A percentile compares a stretch with the other conserved stretches of the same genome.
These are phyloP conservation scores for Anthostomella pinea DNA, from an alignment of 2,329 filamentous ascomycete genomes.

Conservation along the genomic window DNA sequence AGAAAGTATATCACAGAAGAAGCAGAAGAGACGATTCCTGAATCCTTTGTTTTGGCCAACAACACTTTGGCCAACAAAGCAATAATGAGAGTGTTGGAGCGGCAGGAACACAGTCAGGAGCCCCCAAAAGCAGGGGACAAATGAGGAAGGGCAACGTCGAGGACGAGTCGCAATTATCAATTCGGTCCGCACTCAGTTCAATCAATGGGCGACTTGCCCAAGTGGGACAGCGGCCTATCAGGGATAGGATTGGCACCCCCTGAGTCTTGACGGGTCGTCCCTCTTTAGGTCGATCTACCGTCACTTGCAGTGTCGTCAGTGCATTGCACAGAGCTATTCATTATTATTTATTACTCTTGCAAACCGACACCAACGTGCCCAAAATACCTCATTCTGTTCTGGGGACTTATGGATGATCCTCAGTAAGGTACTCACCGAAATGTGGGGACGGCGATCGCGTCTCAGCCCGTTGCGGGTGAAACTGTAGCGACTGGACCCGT, in stretches of 20 bases:
- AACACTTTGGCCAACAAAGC: slow-evolving; percentile 5
- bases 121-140: slow-evolving; percentile 17
- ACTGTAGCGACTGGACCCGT: slow-evolving; percentile 4
- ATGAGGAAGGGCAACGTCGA: slow-evolving; percentile 22
- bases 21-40: slow-evolving; percentile 12
- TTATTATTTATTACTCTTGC: too few species aligned
- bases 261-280: not conserved
- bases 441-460: too few species aligned
- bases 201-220: slow-evolving; percentile 5
- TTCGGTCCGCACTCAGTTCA: slow-evolving; percentile 6
- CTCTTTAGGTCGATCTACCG: too few species aligned
- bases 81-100: slow-evolving; percentile 1
- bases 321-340: too few species aligned
- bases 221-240: not conserved
- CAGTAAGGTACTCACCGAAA: too few species aligned
- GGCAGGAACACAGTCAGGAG: slow-evolving; percentile 1
- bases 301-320: too few species aligned
- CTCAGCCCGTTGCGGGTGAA: slow-evolving; percentile 1
- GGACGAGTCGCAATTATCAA: slow-evolving; percentile 21
- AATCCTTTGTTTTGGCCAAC: slow-evolving; percentile 8
- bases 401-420: not conserved
- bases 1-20: slow-evolving; percentile 14
- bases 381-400: not conserved
- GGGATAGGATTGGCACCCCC: slow-evolving; percentile 15
- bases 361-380: too few species aligned